These are phyloP conservation scores for Ustulina deusta DNA, from an alignment of 2,329 filamentous ascomycete species.

Conservation along the genomic window DNA sequence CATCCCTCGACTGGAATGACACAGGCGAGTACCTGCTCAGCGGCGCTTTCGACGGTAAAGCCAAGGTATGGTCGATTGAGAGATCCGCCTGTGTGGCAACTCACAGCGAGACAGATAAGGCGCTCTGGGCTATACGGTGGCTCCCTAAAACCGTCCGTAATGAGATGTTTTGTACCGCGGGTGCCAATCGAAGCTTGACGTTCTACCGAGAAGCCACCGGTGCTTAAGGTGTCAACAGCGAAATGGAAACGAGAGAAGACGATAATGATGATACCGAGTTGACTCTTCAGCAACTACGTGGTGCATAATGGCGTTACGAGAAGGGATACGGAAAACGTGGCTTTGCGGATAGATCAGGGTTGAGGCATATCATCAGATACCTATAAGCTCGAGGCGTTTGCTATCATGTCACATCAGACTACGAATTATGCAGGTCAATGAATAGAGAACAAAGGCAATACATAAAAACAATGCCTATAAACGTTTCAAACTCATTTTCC, in stretches of 20 bases:
- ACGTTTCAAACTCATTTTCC: background rate
- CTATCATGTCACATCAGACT: conserved; percentile 17
- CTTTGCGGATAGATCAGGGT: conserved; percentile 26
- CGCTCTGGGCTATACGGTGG: conserved; percentile 87
- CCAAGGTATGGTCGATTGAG: conserved; percentile 95
- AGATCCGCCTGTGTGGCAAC: conserved; percentile 88
- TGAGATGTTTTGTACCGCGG: conserved; percentile 82
- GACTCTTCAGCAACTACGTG: conserved; percentile 35
- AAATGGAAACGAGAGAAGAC: background rate
- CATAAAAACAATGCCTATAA: background rate
- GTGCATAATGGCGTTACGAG: conserved; percentile 44
- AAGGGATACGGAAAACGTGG: conserved; percentile 39
- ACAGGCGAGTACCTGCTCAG: conserved; percentile 92
- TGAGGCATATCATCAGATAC: conserved; percentile 21
- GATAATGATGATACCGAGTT: conserved; percentile 22
- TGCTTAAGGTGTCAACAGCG: conserved; percentile 22
- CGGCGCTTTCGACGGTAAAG: conserved; percentile 91
- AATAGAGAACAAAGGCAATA: conserved; percentile 6
- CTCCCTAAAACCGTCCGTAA: conserved; percentile 76
- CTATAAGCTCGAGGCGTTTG: conserved; percentile 15
- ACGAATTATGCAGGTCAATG: conserved; percentile 3
- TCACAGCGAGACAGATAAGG: conserved; percentile 88
- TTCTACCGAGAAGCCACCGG: conserved; percentile 90
- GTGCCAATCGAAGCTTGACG: conserved; percentile 78
- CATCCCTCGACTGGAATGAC: conserved; percentile 90